phyloP scores from a whole-genome alignment of 73 alveolate species.

The Tetrahymena malaccensis region DNA sequence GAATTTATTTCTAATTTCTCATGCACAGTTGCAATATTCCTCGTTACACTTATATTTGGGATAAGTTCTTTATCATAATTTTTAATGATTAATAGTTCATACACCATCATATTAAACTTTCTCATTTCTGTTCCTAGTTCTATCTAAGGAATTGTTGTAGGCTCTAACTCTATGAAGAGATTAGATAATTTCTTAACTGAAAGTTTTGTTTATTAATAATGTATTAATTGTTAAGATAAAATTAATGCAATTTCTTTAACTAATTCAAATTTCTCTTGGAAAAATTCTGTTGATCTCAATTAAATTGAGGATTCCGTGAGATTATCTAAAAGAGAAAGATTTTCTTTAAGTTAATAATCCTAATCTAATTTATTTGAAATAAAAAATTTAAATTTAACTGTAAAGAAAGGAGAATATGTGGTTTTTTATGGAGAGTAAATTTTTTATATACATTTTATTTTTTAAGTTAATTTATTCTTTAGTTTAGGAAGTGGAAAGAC shows the following conservation, averaged over 20 bases:
- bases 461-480: background rate
- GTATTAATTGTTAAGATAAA: background rate
- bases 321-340: background rate
- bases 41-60: background rate
- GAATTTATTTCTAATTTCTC: background rate
- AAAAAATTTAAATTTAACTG: background rate
- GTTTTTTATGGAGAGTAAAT: background rate
- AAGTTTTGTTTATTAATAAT: background rate
- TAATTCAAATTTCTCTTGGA: background rate
- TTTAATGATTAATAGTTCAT: background rate
- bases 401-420: background rate
- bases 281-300: background rate
- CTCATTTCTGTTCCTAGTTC: background rate
- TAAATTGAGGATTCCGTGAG: background rate
- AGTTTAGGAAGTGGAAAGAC: constrained; percentile 24
- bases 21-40: background rate
- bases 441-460: background rate
- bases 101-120: background rate
- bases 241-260: background rate
- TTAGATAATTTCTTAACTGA: background rate
- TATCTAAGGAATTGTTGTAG: background rate
- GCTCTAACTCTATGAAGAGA: background rate
- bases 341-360: background rate
- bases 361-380: background rate
- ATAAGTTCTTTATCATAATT: background rate